phyloP scores from a whole-genome alignment of 495 filamentous ascomycete species.

The Hyphodiscus hymeniophilus region DNA sequence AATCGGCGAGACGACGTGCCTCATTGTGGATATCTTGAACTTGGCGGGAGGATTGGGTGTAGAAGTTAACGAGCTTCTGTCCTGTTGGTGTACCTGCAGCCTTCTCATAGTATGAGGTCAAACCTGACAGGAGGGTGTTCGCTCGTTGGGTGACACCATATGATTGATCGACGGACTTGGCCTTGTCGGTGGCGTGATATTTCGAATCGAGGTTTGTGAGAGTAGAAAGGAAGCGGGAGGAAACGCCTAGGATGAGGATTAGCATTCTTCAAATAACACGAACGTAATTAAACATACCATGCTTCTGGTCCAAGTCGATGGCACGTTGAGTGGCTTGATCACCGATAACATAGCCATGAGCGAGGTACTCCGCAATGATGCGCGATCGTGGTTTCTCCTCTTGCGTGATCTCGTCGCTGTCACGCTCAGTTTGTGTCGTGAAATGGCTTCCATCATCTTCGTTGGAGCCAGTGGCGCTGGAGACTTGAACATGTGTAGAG shows the following conservation, averaged over 20 bases:
- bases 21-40: conserved; percentile 88
- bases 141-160: conserved; percentile 67
- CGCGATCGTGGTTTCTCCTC: conserved; percentile 92
- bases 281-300: conserved; percentile 47
- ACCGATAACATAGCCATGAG: conserved; percentile 82
- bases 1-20: conserved; percentile 74
- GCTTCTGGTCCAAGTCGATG: conserved; percentile 83
- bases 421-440: conserved; percentile 38
- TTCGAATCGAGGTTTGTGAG: conserved; percentile 72
- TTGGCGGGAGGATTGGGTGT: conserved; percentile 70
- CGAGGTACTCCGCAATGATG: conserved; percentile 91
- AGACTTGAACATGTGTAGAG: conserved; percentile 68
- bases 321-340: conserved; percentile 79
- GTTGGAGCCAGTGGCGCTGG: conserved; percentile 53
- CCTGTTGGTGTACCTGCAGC: conserved; percentile 78
- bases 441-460: conserved; percentile 49
- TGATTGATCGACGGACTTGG: conserved; percentile 62
- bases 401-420: conserved; percentile 67
- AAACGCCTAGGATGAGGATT: conserved; percentile 33
- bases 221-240: conserved; percentile 62
- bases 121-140: conserved; percentile 51
- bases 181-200: conserved; percentile 71
- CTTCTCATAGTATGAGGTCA: conserved; percentile 86
- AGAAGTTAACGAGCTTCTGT: conserved; percentile 78
- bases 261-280: no score